phyloP scores from a whole-genome alignment of 345 rosid genomes.

The Arabis alpina region DNA sequence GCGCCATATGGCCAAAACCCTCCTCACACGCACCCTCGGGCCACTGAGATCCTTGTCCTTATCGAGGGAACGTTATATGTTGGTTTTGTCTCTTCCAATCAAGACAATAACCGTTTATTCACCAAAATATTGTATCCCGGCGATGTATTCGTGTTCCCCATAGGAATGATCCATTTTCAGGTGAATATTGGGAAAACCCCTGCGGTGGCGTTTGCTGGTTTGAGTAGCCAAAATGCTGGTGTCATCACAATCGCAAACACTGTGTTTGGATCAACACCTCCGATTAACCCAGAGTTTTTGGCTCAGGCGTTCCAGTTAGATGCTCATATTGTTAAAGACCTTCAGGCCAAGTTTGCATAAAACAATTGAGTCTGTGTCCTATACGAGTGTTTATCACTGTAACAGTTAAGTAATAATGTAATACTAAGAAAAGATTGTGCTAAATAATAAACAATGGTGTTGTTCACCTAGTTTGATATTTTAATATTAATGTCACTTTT shows the following conservation, averaged over 20 bases:
- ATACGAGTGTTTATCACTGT: not conserved
- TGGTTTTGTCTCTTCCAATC: slow-evolving; percentile 51
- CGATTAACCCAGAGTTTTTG: slow-evolving; percentile 42
- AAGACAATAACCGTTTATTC: slow-evolving; percentile 41
- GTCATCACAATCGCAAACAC: slow-evolving; percentile 42
- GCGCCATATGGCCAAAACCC: slow-evolving; percentile 50
- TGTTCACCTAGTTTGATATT: slow-evolving; percentile 24
- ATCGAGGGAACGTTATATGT: slow-evolving; percentile 45
- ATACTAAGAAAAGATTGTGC: not conserved
- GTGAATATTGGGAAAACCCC: slow-evolving; percentile 35
- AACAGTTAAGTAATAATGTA: not conserved
- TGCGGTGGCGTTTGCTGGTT: slow-evolving; percentile 37
- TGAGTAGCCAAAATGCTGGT: slow-evolving; percentile 43
- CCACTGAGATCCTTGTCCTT: slow-evolving; percentile 47
- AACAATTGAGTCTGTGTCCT: slow-evolving; percentile 2
- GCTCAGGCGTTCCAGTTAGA: slow-evolving; percentile 49
- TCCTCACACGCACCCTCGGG: slow-evolving; percentile 54
- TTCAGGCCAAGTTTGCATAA: slow-evolving; percentile 38
- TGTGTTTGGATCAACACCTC: slow-evolving; percentile 37
- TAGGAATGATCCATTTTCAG: slow-evolving; percentile 39
- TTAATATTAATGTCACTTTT: not conserved
- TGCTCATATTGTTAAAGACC: slow-evolving; percentile 32
- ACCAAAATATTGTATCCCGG: slow-evolving; percentile 37
- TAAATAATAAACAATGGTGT: not conserved
- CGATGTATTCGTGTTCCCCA: slow-evolving; percentile 47